Conservation (phyloP, 2,329 filamentous ascomycete species). For the Claviceps quebecensis region DNA sequence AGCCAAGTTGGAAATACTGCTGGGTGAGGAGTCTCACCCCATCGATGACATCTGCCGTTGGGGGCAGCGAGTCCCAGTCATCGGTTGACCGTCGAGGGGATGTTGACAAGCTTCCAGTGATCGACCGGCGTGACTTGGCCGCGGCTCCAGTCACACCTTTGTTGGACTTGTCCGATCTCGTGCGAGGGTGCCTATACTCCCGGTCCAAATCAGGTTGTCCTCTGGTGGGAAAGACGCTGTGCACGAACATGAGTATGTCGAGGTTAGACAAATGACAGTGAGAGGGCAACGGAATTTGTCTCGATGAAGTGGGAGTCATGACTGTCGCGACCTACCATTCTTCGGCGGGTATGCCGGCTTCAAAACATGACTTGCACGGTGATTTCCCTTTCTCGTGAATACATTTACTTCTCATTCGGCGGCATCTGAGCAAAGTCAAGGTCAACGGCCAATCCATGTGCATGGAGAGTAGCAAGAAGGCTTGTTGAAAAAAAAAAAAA, state of each 20-base stretch:
- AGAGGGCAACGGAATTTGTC: not conserved
- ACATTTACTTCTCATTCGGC: conserved; percentile 43
- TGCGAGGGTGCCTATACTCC: conserved; percentile 40
- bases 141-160: conserved; percentile 25
- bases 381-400: conserved; percentile 32
- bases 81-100: conserved; percentile 15
- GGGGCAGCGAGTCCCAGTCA: conserved; percentile 36
- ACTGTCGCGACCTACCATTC: conserved; percentile 31
- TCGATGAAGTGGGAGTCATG: not conserved
- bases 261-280: not conserved
- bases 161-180: conserved; percentile 30
- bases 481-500: too few species aligned
- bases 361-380: conserved; percentile 37
- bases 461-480: not conserved
- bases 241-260: not conserved
- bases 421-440: conserved; percentile 26
- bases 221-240: conserved; percentile 36
- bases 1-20: conserved; percentile 46
- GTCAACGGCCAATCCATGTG: not conserved
- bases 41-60: conserved; percentile 34
- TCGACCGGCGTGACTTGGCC: conserved; percentile 21
- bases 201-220: conserved; percentile 41
- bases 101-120: conserved; percentile 15
- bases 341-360: conserved; percentile 31
- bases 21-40: conserved; percentile 37